These are phyloP conservation scores for Aspergillus fischeri DNA, from an alignment of 2,329 filamentous ascomycete genomes.

Conservation along the genomic window DNA sequence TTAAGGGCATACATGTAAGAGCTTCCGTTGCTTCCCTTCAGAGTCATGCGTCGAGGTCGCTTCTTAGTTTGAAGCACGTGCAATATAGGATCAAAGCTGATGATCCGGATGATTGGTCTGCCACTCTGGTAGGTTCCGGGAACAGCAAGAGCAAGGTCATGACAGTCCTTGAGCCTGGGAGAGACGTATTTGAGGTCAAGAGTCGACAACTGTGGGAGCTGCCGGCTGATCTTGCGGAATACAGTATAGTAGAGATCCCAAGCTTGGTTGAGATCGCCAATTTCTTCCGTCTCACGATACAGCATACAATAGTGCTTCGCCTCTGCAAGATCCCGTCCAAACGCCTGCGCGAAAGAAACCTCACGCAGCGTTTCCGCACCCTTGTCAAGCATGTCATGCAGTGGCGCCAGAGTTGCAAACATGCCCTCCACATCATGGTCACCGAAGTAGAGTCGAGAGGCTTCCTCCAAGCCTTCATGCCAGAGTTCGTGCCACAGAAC, in stretches of 20 bases:
- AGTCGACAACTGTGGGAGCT: slow-evolving; percentile 86
- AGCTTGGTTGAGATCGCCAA: slow-evolving; percentile 92
- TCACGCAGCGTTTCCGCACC: slow-evolving; percentile 92
- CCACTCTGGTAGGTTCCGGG: slow-evolving; percentile 87
- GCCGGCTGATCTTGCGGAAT: slow-evolving; percentile 89
- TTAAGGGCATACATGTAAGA: slow-evolving; percentile 89
- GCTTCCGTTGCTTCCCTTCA: slow-evolving; percentile 83
- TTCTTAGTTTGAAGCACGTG: slow-evolving; percentile 97
- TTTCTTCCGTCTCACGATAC: slow-evolving; percentile 81
- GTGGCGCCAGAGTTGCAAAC: slow-evolving; percentile 83
- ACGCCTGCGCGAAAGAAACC: slow-evolving; percentile 95
- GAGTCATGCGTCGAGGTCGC: slow-evolving; percentile 80
- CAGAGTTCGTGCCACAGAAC: slow-evolving; percentile 98
- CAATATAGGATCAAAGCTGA: slow-evolving; percentile 84
- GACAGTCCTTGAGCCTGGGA: slow-evolving; percentile 80
- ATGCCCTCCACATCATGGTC: slow-evolving; percentile 97
- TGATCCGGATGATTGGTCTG: slow-evolving; percentile 75
- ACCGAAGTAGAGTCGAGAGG: slow-evolving; percentile 92
- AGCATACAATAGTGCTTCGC: slow-evolving; percentile 94
- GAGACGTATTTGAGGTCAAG: slow-evolving; percentile 96
- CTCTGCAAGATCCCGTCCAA: slow-evolving; percentile 90
- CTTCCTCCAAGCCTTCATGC: slow-evolving; percentile 97
- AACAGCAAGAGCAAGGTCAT: slow-evolving; percentile 87
- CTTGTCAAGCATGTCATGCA: slow-evolving; percentile 86
- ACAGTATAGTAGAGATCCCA: slow-evolving; percentile 99